These are phyloP conservation scores for Cladosporium sp. DNA, from an alignment of 2,329 filamentous ascomycete genomes.

Conservation along the genomic window DNA sequence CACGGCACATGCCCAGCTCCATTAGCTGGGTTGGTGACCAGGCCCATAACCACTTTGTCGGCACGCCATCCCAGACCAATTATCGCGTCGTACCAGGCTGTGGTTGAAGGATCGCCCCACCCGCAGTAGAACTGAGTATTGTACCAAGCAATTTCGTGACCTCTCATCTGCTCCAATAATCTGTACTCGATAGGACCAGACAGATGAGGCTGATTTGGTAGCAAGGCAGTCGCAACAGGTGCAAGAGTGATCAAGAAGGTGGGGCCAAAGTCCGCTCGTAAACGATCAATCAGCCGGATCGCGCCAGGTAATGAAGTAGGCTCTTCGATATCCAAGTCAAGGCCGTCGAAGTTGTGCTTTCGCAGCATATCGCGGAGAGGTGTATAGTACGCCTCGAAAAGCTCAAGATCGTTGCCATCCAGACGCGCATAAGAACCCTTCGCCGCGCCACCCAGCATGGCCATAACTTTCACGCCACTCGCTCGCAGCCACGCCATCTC, in stretches of 20 bases:
- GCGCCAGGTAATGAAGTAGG: constrained; percentile 63
- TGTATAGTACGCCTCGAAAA: constrained; percentile 70
- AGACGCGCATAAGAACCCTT: constrained; percentile 65
- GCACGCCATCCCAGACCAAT: constrained; percentile 65
- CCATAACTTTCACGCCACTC: constrained; percentile 72
- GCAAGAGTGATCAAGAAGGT: constrained; percentile 75
- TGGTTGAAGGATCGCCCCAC: constrained; percentile 65
- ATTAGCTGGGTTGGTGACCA: constrained; percentile 74
- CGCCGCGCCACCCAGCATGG: constrained; percentile 84
- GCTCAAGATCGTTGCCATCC: constrained; percentile 52
- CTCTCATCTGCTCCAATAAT: constrained; percentile 64
- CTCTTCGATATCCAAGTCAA: constrained; percentile 81
- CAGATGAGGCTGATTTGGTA: constrained; percentile 56
- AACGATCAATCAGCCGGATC: constrained; percentile 46
- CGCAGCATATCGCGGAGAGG: constrained; percentile 65
- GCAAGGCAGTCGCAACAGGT: constrained; percentile 72
- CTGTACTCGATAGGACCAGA: constrained; percentile 75
- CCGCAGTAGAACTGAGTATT: constrained; percentile 93
- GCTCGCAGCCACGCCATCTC: constrained; percentile 70
- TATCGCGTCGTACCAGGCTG: constrained; percentile 50
- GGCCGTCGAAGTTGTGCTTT: constrained; percentile 58
- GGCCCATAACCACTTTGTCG: constrained; percentile 70
- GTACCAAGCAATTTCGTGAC: constrained; percentile 72
- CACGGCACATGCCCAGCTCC: constrained; percentile 61
- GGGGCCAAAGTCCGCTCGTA: constrained; percentile 61